These are phyloP conservation scores for Sclerotinia minor DNA, from an alignment of 2,329 filamentous ascomycete genomes.

Conservation along the genomic window DNA sequence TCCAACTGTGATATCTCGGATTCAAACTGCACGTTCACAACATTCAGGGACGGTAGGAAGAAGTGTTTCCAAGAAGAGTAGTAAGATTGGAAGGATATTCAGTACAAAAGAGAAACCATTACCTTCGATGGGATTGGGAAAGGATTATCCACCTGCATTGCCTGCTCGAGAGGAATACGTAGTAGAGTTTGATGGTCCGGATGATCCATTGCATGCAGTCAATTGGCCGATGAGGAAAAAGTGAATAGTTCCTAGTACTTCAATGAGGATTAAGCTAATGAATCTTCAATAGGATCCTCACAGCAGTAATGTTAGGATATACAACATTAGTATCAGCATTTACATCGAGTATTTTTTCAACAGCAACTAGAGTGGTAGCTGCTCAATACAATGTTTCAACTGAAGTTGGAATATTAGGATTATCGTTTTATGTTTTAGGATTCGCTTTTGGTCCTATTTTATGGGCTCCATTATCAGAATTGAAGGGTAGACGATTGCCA, in stretches of 20 bases:
- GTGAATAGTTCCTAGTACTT: slow-evolving; percentile 46
- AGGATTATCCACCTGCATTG: slow-evolving; percentile 68
- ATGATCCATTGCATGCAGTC: slow-evolving; percentile 82
- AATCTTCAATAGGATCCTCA: slow-evolving; percentile 51
- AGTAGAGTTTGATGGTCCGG: slow-evolving; percentile 79
- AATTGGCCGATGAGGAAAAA: slow-evolving; percentile 85
- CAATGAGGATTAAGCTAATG: slow-evolving; percentile 41
- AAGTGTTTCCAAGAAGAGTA: slow-evolving; percentile 44
- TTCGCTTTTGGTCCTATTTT: slow-evolving; percentile 71
- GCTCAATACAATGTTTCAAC: slow-evolving; percentile 58
- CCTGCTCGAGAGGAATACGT: slow-evolving; percentile 75
- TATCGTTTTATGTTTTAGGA: slow-evolving; percentile 69
- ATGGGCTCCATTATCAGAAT: slow-evolving; percentile 72
- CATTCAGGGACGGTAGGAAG: slow-evolving; percentile 71
- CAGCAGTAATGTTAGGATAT: slow-evolving; percentile 68
- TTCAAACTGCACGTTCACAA: slow-evolving; percentile 69
- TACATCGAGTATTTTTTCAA: slow-evolving; percentile 72
- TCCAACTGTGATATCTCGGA: slow-evolving; percentile 67
- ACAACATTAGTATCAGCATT: slow-evolving; percentile 73
- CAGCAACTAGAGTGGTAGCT: slow-evolving; percentile 60
- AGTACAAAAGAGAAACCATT: slow-evolving; percentile 51
- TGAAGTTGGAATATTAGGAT: slow-evolving; percentile 64
- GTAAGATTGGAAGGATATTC: slow-evolving; percentile 47
- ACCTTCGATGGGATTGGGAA: slow-evolving; percentile 71
- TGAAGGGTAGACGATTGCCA: slow-evolving; percentile 65